These are phyloP conservation scores for Niveomyces coronatus DNA, from an alignment of 2,329 filamentous ascomycete species.

Conservation along the genomic window DNA sequence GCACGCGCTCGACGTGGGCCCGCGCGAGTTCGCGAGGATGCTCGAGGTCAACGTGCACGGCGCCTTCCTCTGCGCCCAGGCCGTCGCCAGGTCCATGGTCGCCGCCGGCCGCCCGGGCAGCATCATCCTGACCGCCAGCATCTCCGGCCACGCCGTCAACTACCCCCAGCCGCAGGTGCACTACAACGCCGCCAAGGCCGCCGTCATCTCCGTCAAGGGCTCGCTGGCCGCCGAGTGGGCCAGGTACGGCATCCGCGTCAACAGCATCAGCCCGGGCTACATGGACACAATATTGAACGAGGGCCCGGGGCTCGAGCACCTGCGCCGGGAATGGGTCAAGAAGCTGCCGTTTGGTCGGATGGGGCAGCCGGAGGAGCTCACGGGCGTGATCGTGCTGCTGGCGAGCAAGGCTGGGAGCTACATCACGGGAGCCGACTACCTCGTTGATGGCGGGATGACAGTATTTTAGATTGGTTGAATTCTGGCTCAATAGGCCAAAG, in stretches of 20 bases:
- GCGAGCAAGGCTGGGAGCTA: slow-evolving; percentile 51
- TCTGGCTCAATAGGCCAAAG: too few species aligned
- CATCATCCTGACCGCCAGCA: slow-evolving; percentile 54
- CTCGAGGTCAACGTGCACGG: slow-evolving; percentile 62
- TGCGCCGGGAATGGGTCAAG: slow-evolving; percentile 44
- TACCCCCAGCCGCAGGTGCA: slow-evolving; percentile 57
- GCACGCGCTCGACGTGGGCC: slow-evolving; percentile 40
- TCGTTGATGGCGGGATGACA: slow-evolving; percentile 45
- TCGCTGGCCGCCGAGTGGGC: slow-evolving; percentile 64
- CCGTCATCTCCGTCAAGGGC: slow-evolving; percentile 47
- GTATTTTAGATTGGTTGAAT: slow-evolving; percentile 12
- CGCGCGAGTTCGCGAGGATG: slow-evolving; percentile 44
- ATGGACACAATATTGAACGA: slow-evolving; percentile 69
- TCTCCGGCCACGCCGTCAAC: slow-evolving; percentile 55
- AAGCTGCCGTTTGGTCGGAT: slow-evolving; percentile 54
- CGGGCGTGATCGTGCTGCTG: slow-evolving; percentile 48
- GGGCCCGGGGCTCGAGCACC: slow-evolving; percentile 44
- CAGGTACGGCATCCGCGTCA: slow-evolving; percentile 57
- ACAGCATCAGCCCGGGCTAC: slow-evolving; percentile 61
- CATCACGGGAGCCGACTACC: slow-evolving; percentile 53
- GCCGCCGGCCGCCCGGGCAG: slow-evolving; percentile 36
- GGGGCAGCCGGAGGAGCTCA: slow-evolving; percentile 51
- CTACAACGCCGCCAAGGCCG: slow-evolving; percentile 61
- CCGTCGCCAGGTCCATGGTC: slow-evolving; percentile 40
- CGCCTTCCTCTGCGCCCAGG: slow-evolving; percentile 56